Conservation (phyloP, 805 yeast species). For the Metschnikowia cerradonensis region DNA sequence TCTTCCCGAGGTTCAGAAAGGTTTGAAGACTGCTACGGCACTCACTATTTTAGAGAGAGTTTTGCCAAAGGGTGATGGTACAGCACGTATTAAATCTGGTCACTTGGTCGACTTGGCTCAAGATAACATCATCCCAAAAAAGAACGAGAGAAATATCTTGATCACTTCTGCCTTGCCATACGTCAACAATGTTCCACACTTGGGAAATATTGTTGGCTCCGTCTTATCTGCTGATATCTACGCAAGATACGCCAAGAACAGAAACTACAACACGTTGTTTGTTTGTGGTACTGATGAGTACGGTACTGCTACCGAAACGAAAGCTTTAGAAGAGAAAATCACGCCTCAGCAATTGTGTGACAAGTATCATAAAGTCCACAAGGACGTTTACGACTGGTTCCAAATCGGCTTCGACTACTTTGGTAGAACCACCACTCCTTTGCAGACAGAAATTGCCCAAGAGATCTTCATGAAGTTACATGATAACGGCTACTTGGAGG, state of each 20-base stretch:
- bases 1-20: conserved; percentile 39
- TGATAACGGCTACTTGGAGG: conserved; percentile 79
- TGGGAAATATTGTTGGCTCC: conserved; percentile 95
- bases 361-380: conserved; percentile 82
- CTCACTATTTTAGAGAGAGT: conserved; percentile 42
- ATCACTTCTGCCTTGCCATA: conserved; percentile 97
- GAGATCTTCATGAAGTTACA: conserved; percentile 77
- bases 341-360: conserved; percentile 88
- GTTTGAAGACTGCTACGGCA: conserved; percentile 43
- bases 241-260: conserved; percentile 82
- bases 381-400: conserved; percentile 94
- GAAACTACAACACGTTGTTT: conserved; percentile 82
- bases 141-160: conserved; percentile 72
- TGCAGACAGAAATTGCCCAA: conserved; percentile 94
- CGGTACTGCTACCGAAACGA: conserved; percentile 99
- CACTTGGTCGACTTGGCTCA: conserved; percentile 28
- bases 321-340: conserved; percentile 89
- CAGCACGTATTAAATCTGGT: conserved; percentile 28
- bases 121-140: conserved; percentile 51
- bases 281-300: conserved; percentile 98
- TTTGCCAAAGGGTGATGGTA: conserved; percentile 40
- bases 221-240: conserved; percentile 92
- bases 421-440: conserved; percentile 91
- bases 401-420: conserved; percentile 90
- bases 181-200: conserved; percentile 96